phyloP scores from a whole-genome alignment of 1,284 basidiomycete species.

The Afroboletus lepidellus region DNA sequence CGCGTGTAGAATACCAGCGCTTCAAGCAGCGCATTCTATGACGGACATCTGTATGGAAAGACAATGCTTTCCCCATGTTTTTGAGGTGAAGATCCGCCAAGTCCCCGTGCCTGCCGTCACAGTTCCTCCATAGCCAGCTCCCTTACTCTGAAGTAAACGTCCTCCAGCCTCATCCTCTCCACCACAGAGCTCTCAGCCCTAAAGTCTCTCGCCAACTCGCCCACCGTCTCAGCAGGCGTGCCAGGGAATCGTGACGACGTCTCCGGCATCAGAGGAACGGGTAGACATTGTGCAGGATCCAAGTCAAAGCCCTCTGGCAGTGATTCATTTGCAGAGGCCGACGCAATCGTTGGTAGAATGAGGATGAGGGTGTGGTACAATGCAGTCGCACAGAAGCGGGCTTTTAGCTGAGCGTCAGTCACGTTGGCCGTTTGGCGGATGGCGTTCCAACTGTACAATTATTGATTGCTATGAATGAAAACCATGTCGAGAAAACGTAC shows the following conservation, averaged over 20 bases:
- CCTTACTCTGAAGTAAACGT: constrained; percentile 57
- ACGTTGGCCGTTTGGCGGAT: constrained; percentile 67
- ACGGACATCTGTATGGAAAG: background rate
- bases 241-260: constrained; percentile 69
- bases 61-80: no score
- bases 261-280: constrained; percentile 54
- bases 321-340: constrained; percentile 31
- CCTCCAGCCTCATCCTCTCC: constrained; percentile 53
- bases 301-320: constrained; percentile 50
- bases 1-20: constrained; percentile 50
- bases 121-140: constrained; percentile 55
- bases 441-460: constrained; percentile 60
- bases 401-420: constrained; percentile 68
- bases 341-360: constrained; percentile 38
- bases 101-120: constrained; percentile 28
- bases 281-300: constrained; percentile 51
- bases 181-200: constrained; percentile 55
- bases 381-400: constrained; percentile 66
- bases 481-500: constrained; percentile 44
- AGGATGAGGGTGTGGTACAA: constrained; percentile 60
- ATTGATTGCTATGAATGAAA: background rate
- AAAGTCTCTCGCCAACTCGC: constrained; percentile 57
- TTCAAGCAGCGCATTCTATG: constrained; percentile 28
- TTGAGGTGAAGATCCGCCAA: background rate
- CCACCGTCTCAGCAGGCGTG: constrained; percentile 60